phyloP scores from a whole-genome alignment of 2,329 filamentous ascomycete genomes.

The Lizonia empirigonia region DNA sequence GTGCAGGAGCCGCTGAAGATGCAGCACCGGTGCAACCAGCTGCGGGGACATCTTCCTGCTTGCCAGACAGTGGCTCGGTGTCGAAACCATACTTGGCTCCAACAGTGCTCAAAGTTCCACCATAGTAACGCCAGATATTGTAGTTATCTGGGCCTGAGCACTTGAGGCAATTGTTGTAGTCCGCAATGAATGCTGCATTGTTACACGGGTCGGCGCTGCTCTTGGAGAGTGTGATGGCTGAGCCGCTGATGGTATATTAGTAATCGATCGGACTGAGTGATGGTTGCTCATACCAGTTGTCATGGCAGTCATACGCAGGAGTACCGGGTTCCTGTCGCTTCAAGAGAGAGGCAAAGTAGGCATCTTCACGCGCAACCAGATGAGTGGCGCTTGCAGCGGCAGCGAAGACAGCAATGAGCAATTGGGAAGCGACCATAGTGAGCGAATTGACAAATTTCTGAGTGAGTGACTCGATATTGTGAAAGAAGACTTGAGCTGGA shows the following conservation, averaged over 20 bases:
- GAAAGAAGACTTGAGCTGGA: background rate
- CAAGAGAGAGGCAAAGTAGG: constrained; percentile 34
- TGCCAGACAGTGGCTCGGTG: constrained; percentile 24
- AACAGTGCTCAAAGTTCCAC: constrained; percentile 42
- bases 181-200: constrained; percentile 48
- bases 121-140: constrained; percentile 55
- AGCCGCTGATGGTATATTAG: constrained; percentile 27
- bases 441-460: background rate
- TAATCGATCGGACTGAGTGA: background rate
- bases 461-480: constrained; percentile 5
- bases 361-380: constrained; percentile 17
- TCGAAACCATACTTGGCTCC: constrained; percentile 32
- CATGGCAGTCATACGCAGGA: constrained; percentile 56
- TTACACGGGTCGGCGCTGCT: constrained; percentile 47
- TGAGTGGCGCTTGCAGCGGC: constrained; percentile 21
- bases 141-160: constrained; percentile 52
- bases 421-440: constrained; percentile 24
- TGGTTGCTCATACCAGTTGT: constrained; percentile 48
- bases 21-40: constrained; percentile 17
- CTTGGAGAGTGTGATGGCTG: constrained; percentile 46
- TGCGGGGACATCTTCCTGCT: constrained; percentile 25
- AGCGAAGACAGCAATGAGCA: constrained; percentile 19
- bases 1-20: constrained; percentile 11
- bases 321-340: constrained; percentile 56
- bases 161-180: constrained; percentile 53